A percentile compares a stretch with the other conserved stretches of the same genome.
These are phyloP conservation scores for Pseudopediastrum boryanum DNA, from an alignment of 139 green algal genomes.

Conservation along the genomic window DNA sequence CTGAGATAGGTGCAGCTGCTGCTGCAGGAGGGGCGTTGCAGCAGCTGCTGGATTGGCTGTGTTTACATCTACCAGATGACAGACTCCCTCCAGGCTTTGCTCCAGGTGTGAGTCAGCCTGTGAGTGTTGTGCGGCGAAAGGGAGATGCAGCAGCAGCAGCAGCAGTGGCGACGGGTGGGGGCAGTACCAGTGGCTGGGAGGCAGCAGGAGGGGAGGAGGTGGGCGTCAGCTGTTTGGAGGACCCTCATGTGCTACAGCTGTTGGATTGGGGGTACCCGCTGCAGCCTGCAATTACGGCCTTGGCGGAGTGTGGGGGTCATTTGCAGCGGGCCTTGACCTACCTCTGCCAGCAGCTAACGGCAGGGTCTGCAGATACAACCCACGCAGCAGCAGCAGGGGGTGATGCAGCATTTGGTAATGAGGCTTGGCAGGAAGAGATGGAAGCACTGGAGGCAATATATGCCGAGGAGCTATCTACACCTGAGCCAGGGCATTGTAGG, in stretches of 20 bases:
- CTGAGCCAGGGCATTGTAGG: not conserved
- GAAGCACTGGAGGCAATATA: conserved; percentile 81
- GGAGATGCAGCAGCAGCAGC: not conserved
- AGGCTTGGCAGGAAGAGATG: conserved; percentile 69
- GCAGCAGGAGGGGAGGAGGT: not conserved
- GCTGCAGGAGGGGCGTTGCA: conserved; percentile 20
- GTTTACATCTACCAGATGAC: conserved; percentile 64
- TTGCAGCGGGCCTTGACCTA: not conserved
- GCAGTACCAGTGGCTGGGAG: not conserved
- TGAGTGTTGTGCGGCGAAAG: not conserved
- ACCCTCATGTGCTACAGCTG: conserved; percentile 48
- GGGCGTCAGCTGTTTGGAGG: conserved; percentile 26
- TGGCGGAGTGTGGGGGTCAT: not conserved
- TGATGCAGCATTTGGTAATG: not conserved
- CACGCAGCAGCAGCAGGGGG: not conserved
- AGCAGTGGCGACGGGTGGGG: not conserved
- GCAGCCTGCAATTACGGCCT: conserved; percentile 7
- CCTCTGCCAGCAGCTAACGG: conserved; percentile 13
- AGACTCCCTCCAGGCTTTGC: conserved; percentile 68
- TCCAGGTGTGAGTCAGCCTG: conserved; percentile 39
- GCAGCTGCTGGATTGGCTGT: conserved; percentile 78
- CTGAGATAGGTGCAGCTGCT: not conserved
- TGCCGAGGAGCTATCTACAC: conserved; percentile 42
- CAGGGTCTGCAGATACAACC: not conserved
- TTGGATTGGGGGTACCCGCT: conserved; percentile 13